Percentiles rank a stretch among this genome's conserved stretches.
phyloP scores from a whole-genome alignment of 371 early-diverging fungal genomes.

The Mucor irregularis region DNA sequence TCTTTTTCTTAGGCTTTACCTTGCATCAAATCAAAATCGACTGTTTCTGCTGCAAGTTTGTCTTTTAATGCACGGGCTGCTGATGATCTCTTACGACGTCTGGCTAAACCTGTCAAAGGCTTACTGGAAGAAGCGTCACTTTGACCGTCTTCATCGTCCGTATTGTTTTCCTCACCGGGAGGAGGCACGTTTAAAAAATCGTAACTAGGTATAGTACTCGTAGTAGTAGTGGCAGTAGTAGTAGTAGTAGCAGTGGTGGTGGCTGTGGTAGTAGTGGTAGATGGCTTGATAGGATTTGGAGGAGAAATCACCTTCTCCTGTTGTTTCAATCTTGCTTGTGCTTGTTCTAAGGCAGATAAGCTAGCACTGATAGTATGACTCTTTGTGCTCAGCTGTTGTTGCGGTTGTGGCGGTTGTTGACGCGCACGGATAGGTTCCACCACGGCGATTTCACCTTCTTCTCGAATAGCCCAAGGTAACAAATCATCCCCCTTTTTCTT shows the following conservation, averaged over 20 bases:
- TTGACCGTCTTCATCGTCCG: slow-evolving; percentile 40
- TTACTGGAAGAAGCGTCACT: slow-evolving; percentile 52
- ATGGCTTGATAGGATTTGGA: background rate
- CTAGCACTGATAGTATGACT: slow-evolving; percentile 17
- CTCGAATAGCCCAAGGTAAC: slow-evolving; percentile 22
- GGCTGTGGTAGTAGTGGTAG: background rate
- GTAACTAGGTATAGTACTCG: background rate
- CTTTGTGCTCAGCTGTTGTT: background rate
- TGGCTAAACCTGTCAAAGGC: slow-evolving; percentile 42
- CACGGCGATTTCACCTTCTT: slow-evolving; percentile 13
- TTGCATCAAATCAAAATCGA: slow-evolving; percentile 77
- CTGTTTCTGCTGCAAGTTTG: slow-evolving; percentile 78
- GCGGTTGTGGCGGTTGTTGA: no score
- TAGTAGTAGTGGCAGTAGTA: background rate
- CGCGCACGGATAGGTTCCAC: no score
- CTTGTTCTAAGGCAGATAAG: slow-evolving; percentile 35
- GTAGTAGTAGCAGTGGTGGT: background rate
- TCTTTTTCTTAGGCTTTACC: no score
- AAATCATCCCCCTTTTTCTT: slow-evolving; percentile 11
- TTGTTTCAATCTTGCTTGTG: slow-evolving; percentile 38
- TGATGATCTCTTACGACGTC: slow-evolving; percentile 50
- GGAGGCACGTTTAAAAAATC: background rate
- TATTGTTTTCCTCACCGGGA: slow-evolving; percentile 26
- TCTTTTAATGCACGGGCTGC: slow-evolving; percentile 65
- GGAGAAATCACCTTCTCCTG: slow-evolving; percentile 11